These are phyloP conservation scores for Euphorbia peplus DNA, from an alignment of 345 rosid species.

Conservation along the genomic window DNA sequence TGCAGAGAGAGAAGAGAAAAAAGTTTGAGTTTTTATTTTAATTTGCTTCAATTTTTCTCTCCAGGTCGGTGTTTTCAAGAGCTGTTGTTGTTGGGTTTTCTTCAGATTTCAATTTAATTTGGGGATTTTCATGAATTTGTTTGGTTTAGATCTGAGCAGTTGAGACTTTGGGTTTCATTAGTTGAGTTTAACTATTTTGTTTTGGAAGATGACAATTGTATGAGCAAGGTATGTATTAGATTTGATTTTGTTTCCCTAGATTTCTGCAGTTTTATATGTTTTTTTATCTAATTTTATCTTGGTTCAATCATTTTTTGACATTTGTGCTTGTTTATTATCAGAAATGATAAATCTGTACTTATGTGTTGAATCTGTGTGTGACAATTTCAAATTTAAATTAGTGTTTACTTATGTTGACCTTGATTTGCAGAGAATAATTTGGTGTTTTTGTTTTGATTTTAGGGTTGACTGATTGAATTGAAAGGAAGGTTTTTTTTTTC, in stretches of 20 bases:
- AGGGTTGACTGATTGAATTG: background rate
- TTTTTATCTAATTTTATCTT: background rate
- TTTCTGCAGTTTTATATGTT: background rate
- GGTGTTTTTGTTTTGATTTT: background rate
- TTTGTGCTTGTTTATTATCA: background rate
- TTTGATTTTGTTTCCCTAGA: background rate
- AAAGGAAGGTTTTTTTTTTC: background rate
- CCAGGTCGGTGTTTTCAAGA: constrained; percentile 14
- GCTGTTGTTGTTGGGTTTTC: background rate
- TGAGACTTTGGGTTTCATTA: background rate
- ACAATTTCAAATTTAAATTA: background rate
- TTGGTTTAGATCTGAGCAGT: constrained; percentile 3
- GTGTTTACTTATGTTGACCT: background rate
- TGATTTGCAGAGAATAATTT: background rate
- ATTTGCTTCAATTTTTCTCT: background rate
- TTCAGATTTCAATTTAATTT: background rate
- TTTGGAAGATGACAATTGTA: background rate
- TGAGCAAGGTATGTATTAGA: constrained; percentile 6
- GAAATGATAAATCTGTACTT: background rate
- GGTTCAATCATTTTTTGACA: background rate
- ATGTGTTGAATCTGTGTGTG: background rate
- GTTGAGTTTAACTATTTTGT: no score
- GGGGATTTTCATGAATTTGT: background rate
- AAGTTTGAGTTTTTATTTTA: constrained; percentile 12
- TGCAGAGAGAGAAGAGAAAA: background rate